Percentiles rank a stretch among this genome's conserved stretches.
Conservation (phyloP, 177 flowering plant genomes). For the Vitis hybrid region DNA sequence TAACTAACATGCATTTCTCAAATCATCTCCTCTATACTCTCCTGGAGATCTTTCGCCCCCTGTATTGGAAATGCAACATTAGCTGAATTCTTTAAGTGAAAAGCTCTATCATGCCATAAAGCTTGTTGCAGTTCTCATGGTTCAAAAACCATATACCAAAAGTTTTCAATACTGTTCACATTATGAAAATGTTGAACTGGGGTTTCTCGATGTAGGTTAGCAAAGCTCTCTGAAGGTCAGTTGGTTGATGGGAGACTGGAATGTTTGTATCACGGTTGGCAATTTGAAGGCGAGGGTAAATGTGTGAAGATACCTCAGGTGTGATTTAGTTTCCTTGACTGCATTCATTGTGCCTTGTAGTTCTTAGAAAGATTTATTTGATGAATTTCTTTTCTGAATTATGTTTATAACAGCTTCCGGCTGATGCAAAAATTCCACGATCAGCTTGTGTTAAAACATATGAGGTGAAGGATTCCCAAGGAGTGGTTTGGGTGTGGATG, state of each 20-base stretch:
- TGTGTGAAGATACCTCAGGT: slow-evolving; percentile 97
- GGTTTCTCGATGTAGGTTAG: slow-evolving; percentile 44
- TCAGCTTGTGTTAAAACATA: slow-evolving; percentile 73
- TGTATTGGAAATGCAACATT: no score
- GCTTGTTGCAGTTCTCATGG: not conserved
- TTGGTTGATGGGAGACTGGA: slow-evolving; percentile 79
- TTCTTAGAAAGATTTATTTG: not conserved
- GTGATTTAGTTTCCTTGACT: slow-evolving; percentile 1
- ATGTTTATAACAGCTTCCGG: slow-evolving; percentile 59
- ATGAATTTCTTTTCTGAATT: slow-evolving; percentile 2
- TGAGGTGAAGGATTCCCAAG: slow-evolving; percentile 84
- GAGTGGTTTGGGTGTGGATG: slow-evolving; percentile 99
- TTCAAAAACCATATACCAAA: not conserved
- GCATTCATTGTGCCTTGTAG: not conserved
- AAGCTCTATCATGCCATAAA: not conserved
- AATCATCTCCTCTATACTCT: no score
- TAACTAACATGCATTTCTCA: no score
- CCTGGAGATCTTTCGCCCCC: no score
- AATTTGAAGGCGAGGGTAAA: slow-evolving; percentile 76
- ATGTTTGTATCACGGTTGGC: slow-evolving; percentile 97
- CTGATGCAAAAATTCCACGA: slow-evolving; percentile 73
- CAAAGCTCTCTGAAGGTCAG: slow-evolving; percentile 95
- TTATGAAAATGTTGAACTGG: not conserved
- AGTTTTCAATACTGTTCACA: not conserved
- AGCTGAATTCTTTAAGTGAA: no score